Percentiles rank a stretch among this genome's conserved stretches.
These are phyloP conservation scores for Neocucurbitaria cava DNA, from an alignment of 2,329 filamentous ascomycete genomes.

Conservation along the genomic window DNA sequence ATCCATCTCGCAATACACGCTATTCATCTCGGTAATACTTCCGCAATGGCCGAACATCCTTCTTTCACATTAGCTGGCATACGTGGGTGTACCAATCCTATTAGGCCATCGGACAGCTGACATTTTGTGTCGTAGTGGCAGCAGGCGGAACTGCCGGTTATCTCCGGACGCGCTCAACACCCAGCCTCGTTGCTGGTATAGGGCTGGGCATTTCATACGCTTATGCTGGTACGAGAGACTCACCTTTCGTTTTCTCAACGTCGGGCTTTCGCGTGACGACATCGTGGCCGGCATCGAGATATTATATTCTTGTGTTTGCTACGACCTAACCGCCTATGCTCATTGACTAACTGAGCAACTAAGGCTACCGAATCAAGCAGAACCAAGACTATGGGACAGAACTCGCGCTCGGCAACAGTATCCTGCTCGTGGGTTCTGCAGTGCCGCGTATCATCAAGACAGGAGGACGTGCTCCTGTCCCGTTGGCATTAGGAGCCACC, in stretches of 20 bases:
- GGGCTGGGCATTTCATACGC: conserved; percentile 35
- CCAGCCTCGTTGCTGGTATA: conserved; percentile 35
- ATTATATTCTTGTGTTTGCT: too few species aligned
- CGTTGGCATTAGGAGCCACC: conserved; percentile 32
- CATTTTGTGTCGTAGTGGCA: conserved; percentile 19
- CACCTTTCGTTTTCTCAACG: not conserved
- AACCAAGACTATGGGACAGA: conserved; percentile 40
- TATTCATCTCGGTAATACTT: not conserved
- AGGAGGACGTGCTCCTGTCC: conserved; percentile 34
- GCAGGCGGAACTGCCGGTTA: conserved; percentile 38
- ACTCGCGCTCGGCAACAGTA: conserved; percentile 35
- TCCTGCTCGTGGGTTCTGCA: conserved; percentile 31
- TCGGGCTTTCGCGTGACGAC: too few species aligned
- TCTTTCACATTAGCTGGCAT: conserved; percentile 39
- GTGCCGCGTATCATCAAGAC: conserved; percentile 37
- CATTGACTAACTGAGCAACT: not conserved
- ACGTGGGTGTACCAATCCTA: conserved; percentile 16
- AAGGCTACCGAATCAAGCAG: conserved; percentile 36
- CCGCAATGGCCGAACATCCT: conserved; percentile 36
- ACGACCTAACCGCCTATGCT: too few species aligned
- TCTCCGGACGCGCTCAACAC: conserved; percentile 36
- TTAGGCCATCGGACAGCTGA: conserved; percentile 2
- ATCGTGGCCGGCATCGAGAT: too few species aligned
- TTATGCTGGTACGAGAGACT: conserved; percentile 24
- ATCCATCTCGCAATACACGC: not conserved